These are phyloP conservation scores for Leccinum sublutescens DNA, from an alignment of 768 basidiomycete genomes.

Conservation along the genomic window DNA sequence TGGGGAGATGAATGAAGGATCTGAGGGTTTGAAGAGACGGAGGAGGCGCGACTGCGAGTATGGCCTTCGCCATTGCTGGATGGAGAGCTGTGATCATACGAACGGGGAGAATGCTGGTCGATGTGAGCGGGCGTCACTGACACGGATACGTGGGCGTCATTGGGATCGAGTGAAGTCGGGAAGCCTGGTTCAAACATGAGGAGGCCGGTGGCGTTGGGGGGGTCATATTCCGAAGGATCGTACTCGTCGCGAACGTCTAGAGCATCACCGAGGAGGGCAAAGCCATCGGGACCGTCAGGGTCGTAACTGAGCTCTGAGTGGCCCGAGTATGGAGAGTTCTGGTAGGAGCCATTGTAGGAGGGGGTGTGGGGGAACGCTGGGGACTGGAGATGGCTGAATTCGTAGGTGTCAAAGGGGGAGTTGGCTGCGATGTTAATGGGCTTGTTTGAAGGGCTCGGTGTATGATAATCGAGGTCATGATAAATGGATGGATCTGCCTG, in stretches of 20 bases:
- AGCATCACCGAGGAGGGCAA: constrained; percentile 51
- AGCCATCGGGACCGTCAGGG: constrained; percentile 46
- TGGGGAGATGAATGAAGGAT: constrained; percentile 50
- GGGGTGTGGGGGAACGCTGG: constrained; percentile 50
- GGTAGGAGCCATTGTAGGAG: constrained; percentile 64
- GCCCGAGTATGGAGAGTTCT: constrained; percentile 67
- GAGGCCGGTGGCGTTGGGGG: constrained; percentile 45
- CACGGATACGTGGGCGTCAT: constrained; percentile 36
- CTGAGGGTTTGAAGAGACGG: constrained; percentile 57
- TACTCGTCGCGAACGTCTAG: constrained; percentile 49
- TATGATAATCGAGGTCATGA: constrained; percentile 26
- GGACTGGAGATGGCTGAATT: constrained; percentile 35
- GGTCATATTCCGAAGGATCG: constrained; percentile 74
- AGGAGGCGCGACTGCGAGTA: constrained; percentile 60
- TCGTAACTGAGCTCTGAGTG: constrained; percentile 64
- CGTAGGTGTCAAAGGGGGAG: constrained; percentile 41
- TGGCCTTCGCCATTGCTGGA: constrained; percentile 56
- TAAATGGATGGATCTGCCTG: constrained; percentile 23
- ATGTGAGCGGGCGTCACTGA: constrained; percentile 37
- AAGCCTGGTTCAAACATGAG: constrained; percentile 61
- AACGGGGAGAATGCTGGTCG: constrained; percentile 39
- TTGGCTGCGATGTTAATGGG: constrained; percentile 21
- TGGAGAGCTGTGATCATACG: constrained; percentile 65
- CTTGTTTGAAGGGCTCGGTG: constrained; percentile 29
- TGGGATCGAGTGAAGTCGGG: constrained; percentile 34